Evolutionary conservation across 257 asterid genomes (phyloP).

Genomic region (Cordia subcordata): DNA sequence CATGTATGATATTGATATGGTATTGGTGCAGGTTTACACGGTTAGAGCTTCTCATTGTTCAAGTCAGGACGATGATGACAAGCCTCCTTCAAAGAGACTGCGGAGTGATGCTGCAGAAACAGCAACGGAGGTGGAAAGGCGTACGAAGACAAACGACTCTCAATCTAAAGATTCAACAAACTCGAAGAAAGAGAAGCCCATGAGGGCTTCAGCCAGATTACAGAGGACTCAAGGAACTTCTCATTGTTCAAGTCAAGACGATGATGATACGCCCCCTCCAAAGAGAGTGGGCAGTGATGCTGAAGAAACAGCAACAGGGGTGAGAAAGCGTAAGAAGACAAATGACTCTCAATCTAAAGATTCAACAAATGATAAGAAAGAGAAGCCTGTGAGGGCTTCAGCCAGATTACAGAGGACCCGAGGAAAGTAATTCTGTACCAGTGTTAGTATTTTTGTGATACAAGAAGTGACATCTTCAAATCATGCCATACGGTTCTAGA

Average conservation of each 20-base stretch:
- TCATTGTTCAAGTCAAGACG: too few species aligned
- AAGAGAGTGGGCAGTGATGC: conserved; percentile 26
- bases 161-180: too few species aligned
- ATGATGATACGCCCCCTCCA: neutral
- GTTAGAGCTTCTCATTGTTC: conserved; percentile 40
- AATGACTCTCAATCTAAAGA: conserved; percentile 4
- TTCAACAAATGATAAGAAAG: conserved; percentile 18
- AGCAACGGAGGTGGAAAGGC: too few species aligned
- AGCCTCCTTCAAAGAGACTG: too few species aligned
- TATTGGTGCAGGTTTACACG: conserved; percentile 45
- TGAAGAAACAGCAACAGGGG: conserved; percentile 27
- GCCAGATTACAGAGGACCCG: conserved; percentile 43
- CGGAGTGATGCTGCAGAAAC: too few species aligned
- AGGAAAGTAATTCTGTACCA: conserved; percentile 30
- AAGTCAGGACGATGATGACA: conserved; percentile 11
- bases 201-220: too few species aligned
- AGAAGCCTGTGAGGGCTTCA: conserved; percentile 14
- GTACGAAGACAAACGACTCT: neutral
- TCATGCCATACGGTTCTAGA: too few species aligned
- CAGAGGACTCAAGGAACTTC: too few species aligned
- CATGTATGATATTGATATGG: neutral
- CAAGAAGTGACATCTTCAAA: neutral
- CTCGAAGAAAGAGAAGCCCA: too few species aligned
- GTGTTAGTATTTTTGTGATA: too few species aligned
- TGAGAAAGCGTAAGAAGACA: conserved; percentile 4